Conservation (phyloP, 495 filamentous ascomycete genomes). For the Hypoxylon cercidicola region DNA sequence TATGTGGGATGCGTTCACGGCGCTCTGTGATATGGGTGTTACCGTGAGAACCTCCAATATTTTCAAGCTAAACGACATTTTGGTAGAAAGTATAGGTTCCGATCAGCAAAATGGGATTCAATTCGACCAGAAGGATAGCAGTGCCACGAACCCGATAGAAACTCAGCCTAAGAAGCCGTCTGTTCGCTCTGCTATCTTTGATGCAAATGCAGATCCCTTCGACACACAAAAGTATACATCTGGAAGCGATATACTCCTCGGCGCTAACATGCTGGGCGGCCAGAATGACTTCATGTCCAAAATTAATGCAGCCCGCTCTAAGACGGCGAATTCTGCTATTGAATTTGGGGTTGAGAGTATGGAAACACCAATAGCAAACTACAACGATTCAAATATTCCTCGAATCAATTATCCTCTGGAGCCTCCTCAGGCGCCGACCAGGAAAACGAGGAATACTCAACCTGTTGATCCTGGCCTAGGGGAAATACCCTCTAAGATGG, state of each 20-base stretch:
- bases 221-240: slow-evolving; percentile 49
- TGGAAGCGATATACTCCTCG: slow-evolving; percentile 49
- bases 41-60: slow-evolving; percentile 82
- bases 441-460: slow-evolving; percentile 70
- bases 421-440: slow-evolving; percentile 73
- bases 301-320: slow-evolving; percentile 52
- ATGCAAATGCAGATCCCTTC: slow-evolving; percentile 54
- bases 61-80: slow-evolving; percentile 73
- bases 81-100: slow-evolving; percentile 51
- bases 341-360: slow-evolving; percentile 45
- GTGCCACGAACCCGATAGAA: slow-evolving; percentile 40
- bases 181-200: slow-evolving; percentile 48
- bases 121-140: slow-evolving; percentile 46
- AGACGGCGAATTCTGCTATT: slow-evolving; percentile 36
- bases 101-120: slow-evolving; percentile 43
- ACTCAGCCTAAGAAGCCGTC: slow-evolving; percentile 50
- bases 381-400: slow-evolving; percentile 50
- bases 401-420: slow-evolving; percentile 55
- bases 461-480: slow-evolving; percentile 60
- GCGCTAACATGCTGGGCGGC: slow-evolving; percentile 45
- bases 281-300: slow-evolving; percentile 58
- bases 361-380: slow-evolving; percentile 53
- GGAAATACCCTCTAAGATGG: slow-evolving; percentile 74
- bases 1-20: slow-evolving; percentile 96
- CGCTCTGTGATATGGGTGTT: slow-evolving; percentile 74